Conservation (phyloP, 2,329 filamentous ascomycete species). For the Cladosporium sp. region DNA sequence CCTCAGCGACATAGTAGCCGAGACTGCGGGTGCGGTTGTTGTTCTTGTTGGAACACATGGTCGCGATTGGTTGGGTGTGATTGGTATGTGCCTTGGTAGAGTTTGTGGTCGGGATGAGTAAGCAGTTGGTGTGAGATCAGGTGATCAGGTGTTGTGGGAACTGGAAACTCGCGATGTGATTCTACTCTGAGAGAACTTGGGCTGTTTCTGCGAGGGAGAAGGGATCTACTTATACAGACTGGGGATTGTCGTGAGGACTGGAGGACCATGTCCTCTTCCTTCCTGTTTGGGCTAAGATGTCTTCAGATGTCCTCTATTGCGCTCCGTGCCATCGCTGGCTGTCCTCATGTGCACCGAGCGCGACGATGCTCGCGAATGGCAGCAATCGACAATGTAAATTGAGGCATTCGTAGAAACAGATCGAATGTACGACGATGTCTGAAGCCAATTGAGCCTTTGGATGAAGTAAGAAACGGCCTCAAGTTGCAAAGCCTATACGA, state of each 20-base stretch:
- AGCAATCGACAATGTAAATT: background rate
- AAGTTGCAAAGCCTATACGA: background rate
- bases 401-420: background rate
- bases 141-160: background rate
- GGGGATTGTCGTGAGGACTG: background rate
- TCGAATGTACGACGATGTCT: background rate
- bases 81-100: background rate
- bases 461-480: background rate
- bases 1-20: background rate
- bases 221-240: background rate
- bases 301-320: background rate
- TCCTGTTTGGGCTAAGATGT: background rate
- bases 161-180: background rate
- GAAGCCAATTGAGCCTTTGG: background rate
- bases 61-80: background rate
- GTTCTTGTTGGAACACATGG: constrained; percentile 8
- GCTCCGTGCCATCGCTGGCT: background rate
- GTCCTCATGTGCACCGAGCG: background rate
- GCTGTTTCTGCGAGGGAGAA: background rate
- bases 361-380: background rate
- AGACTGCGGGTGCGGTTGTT: constrained; percentile 1
- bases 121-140: background rate
- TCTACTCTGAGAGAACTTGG: background rate
- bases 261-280: background rate
- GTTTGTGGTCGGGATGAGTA: background rate